These are phyloP conservation scores for Ilyonectria sp. DNA, from an alignment of 2,329 filamentous ascomycete species.

Conservation along the genomic window DNA sequence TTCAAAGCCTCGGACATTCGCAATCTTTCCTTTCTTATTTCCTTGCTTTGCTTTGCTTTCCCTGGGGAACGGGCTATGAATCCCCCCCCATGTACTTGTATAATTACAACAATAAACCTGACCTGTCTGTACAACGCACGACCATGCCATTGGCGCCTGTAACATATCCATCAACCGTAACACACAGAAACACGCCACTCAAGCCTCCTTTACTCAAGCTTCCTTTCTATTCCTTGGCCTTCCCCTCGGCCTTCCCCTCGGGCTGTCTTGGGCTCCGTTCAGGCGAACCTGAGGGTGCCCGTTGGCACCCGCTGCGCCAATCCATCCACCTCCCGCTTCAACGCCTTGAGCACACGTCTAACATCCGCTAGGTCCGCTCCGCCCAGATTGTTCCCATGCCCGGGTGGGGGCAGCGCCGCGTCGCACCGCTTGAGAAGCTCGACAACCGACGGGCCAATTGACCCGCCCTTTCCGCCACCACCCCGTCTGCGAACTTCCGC, in stretches of 20 bases:
- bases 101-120: slow-evolving; percentile 45
- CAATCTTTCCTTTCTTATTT: slow-evolving; percentile 21
- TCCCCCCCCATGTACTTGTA: slow-evolving; percentile 38
- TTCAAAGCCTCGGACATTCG: slow-evolving; percentile 5
- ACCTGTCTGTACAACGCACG: slow-evolving; percentile 48
- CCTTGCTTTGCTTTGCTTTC: slow-evolving; percentile 43
- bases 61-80: slow-evolving; percentile 36
- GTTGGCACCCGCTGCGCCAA: slow-evolving; percentile 60
- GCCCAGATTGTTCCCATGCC: slow-evolving; percentile 60
- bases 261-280: slow-evolving; percentile 38
- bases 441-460: slow-evolving; percentile 61
- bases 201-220: neutral
- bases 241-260: slow-evolving; percentile 15
- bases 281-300: slow-evolving; percentile 63
- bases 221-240: neutral
- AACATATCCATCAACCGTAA: slow-evolving; percentile 47
- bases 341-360: slow-evolving; percentile 58
- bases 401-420: slow-evolving; percentile 57
- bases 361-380: slow-evolving; percentile 63
- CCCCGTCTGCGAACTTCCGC: slow-evolving; percentile 65
- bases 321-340: slow-evolving; percentile 61
- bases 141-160: slow-evolving; percentile 49
- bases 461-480: slow-evolving; percentile 56
- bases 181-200: slow-evolving; percentile 41
- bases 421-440: slow-evolving; percentile 69